Percentiles rank a stretch among this genome's conserved stretches.
These are phyloP conservation scores for Aspergillus phoenicis DNA, from an alignment of 2,329 filamentous ascomycete genomes.

Conservation along the genomic window DNA sequence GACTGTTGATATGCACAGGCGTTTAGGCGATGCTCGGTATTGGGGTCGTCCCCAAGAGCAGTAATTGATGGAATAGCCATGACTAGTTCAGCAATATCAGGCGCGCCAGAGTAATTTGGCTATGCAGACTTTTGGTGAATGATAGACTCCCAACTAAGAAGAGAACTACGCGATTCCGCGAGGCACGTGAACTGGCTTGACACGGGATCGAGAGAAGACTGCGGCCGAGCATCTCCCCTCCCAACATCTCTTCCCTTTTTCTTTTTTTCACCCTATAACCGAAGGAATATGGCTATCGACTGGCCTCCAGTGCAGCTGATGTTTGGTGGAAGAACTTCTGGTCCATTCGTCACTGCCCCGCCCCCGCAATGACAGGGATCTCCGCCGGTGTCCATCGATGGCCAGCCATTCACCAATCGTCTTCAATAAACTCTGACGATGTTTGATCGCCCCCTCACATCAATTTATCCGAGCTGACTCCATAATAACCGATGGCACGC, in stretches of 20 bases:
- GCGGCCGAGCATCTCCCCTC: not conserved
- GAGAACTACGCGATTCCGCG: not conserved
- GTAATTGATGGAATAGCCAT: not conserved
- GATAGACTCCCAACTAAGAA: not conserved
- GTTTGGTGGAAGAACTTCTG: slow-evolving; percentile 7
- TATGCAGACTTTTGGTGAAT: not conserved
- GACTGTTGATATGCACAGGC: slow-evolving; percentile 7
- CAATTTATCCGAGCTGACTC: slow-evolving; percentile 4
- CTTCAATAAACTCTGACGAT: not conserved
- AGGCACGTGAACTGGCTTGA: not conserved
- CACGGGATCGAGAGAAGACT: not conserved
- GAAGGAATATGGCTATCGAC: too few relatives aligned
- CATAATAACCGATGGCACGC: slow-evolving; percentile 6
- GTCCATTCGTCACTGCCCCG: not conserved
- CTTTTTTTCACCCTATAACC: too few relatives aligned
- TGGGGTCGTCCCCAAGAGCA: not conserved
- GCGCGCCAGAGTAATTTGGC: too few relatives aligned
- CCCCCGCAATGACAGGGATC: not conserved
- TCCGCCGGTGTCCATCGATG: slow-evolving; percentile 1
- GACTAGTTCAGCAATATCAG: not conserved
- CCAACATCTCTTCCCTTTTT: too few relatives aligned
- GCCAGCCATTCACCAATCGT: not conserved
- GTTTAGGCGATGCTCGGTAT: slow-evolving; percentile 3
- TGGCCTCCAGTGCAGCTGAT: not conserved
- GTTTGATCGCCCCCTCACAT: not conserved